Base-by-base conservation (phyloP, 352 stramenopile genomes). In the Thraustochytrium striatum region DNA sequence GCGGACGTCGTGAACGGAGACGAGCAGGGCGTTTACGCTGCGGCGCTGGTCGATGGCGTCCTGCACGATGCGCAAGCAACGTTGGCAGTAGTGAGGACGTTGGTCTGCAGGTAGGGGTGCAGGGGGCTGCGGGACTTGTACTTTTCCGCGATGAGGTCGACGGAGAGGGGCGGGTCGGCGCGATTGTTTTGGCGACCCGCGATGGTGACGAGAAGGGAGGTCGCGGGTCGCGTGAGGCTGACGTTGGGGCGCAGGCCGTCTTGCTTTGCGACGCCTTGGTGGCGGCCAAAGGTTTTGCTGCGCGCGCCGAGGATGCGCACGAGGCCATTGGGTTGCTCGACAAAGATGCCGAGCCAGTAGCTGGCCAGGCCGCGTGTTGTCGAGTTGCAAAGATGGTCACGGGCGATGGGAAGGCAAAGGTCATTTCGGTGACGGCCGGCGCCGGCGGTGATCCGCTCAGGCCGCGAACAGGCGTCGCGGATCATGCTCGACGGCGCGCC, bases 81-180 rank as follows among this genome's bases (percentile, higher is more conserved):
- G 62, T 65, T 73, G 32, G 30, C 62, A 73, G 7, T 36, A 13
- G 41, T 57, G 44, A 73, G 62, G 16, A 36, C 62, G 11, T 72
- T 28, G 11, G 33, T 36, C 28, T 28, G 44, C 19, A 73, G 21
- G 30, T 39, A 73, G 62, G 47, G 41, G 30, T 72, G 62, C 9
- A 73, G 25, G 7, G 62, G 62, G 9, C 32, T 65, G 13, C 13
- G 62, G 19, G 11, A 28, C 41, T 69, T 9, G 32, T 16, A 73
- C 28, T 11, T 3, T 7, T 28, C 38, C 11, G 11, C 9, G 13
- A 73, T 36, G 21, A 75, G 2, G 0, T 69, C 62, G 62, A 75
- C 13, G 11, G 44, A 75, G 13, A 11, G 13, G 32, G 33, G 62
- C 32, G 62, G 62, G 9, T 1, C 3, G 28, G 47, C 16, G 47